Base-by-base conservation (phyloP, 441 rosid species). In the Erysimum pusillum region DNA sequence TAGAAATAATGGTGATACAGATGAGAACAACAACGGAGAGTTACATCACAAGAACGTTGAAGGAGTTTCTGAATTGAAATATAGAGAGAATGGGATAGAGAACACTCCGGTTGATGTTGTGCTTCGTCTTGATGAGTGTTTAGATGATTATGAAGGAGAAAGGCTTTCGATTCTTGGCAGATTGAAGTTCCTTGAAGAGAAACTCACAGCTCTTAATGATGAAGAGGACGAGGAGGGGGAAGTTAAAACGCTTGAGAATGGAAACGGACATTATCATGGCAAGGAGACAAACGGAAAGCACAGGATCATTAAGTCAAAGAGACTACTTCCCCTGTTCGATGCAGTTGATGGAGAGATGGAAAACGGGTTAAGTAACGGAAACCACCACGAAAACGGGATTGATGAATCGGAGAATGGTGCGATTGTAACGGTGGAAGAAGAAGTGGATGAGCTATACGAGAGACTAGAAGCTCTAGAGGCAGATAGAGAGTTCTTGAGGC, bases 381-480 rank as follows among this genome's bases (percentile, higher is more conserved):
- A 76, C 46, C 80, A 75, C 9, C 67, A 83, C 31, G 87, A 76
- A 39, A 80, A 83, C 6, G 88, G 80, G 14, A 54, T 73, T 39
- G 83, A 83, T 78, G 84, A 54, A 61, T 71, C 5, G 7, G 78
- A 62, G 80, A 79, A 44, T 62, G 63, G 76, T n/a, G 86, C 51
- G 63, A 67, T 8, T 1, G 88, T 73, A 0, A 77, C 84, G 0
- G 70, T 90, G 2, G 97, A 84, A 77, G 97, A 88, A 32, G 99
- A 90, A 65, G 90, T 93, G 41, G 95, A 93, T 74, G 91, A 89
- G 68, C 89, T 95, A 12, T 89, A 93, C 52, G 97, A 88, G 80
- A 89, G 99, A 76, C 83, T 93, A 54, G 97, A 93, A 77, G 97
- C 97, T 56, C 80, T 95, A 9, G 99, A 95, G 69, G 91, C 97